Conservation (phyloP, 345 rosid genomes). For the Citrus inodora region DNA sequence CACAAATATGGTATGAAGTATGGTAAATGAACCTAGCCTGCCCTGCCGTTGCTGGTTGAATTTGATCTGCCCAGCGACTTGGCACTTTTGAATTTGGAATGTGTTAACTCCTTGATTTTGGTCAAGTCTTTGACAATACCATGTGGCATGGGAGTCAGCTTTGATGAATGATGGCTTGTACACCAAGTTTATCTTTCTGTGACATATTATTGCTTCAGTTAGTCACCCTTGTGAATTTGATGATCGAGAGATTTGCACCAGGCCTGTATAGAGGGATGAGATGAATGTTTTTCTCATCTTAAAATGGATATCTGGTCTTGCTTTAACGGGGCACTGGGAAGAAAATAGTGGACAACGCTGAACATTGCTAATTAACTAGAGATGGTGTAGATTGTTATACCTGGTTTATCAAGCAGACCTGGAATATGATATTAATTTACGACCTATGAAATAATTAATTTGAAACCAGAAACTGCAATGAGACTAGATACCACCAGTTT, state of each 20-base stretch:
- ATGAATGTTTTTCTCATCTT: neutral
- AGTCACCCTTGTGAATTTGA: neutral
- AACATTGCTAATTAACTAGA: neutral
- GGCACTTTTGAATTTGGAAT: slow-evolving; percentile 6
- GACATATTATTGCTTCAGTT: neutral
- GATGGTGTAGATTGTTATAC: neutral
- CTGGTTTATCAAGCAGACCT: neutral
- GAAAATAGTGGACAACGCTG: neutral
- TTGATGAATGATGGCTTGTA: neutral
- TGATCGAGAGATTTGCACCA: neutral
- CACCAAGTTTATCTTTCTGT: neutral
- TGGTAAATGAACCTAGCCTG: neutral
- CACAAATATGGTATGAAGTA: neutral
- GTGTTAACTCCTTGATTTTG: neutral
- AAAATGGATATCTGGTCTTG: neutral
- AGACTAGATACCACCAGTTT: neutral
- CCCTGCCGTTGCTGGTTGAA: neutral
- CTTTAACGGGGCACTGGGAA: neutral
- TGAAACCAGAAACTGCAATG: neutral
- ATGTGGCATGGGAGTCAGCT: neutral
- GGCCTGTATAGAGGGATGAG: neutral
- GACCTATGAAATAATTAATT: neutral
- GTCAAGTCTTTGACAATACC: neutral
- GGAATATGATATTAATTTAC: neutral
- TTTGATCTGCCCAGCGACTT: neutral